A percentile compares a stretch with the other conserved stretches of the same genome.
phyloP scores from a whole-genome alignment of 139 green algal species.

The Volvox reticuliferus region DNA sequence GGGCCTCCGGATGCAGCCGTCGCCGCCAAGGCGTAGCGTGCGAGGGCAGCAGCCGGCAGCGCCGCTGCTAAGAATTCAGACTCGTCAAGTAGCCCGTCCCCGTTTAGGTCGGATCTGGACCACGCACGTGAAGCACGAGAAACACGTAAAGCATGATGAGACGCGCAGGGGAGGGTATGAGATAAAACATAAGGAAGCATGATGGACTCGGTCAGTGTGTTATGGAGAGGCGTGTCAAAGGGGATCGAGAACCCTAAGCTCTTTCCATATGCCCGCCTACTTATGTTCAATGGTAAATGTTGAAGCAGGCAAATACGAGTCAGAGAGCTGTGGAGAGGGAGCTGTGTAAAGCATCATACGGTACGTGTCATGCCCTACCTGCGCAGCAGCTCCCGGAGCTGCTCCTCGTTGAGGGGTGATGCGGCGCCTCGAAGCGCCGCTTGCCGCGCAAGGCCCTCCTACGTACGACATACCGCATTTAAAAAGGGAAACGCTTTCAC shows the following conservation, averaged over 20 bases:
- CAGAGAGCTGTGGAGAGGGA: not conserved
- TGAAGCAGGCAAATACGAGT: no score
- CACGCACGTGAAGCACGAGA: no score
- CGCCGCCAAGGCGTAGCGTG: not conserved
- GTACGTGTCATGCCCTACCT: not conserved
- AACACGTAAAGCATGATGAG: no score
- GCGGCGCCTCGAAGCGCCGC: constrained; percentile 32
- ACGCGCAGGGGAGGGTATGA: no score
- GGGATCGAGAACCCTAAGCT: no score
- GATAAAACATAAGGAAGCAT: no score
- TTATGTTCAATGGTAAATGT: no score
- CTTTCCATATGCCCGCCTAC: no score
- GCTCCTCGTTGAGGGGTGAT: not conserved
- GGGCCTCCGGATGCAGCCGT: not conserved
- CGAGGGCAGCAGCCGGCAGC: constrained; percentile 53
- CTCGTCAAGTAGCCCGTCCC: constrained; percentile 60
- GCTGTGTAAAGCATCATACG: not conserved
- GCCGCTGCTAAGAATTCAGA: constrained; percentile 89
- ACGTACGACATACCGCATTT: not conserved
- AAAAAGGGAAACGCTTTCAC: no score
- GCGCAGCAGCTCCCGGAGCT: constrained; percentile 63
- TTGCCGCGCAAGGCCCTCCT: constrained; percentile 68
- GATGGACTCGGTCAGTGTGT: no score
- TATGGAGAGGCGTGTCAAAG: no score
- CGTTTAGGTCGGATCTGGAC: constrained; percentile 60